Evolutionary conservation across 495 filamentous ascomycete genomes (phyloP), one percentile per base, ranked within the genome.

Genomic region (Daldinia vernicosa): DNA sequence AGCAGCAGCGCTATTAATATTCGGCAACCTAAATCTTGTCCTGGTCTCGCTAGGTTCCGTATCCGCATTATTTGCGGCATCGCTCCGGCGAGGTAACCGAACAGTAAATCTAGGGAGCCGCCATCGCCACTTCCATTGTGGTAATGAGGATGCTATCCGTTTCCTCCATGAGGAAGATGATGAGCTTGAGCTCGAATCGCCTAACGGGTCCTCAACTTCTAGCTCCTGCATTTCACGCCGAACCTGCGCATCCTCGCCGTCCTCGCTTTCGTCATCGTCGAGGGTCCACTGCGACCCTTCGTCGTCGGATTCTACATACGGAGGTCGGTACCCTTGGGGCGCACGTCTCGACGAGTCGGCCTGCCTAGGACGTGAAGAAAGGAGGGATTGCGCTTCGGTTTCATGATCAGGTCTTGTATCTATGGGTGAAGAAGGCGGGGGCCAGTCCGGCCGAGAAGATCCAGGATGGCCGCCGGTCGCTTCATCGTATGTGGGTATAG

Each of bases 401-500:
- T 81, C 79, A 51, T 74, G 67, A 26, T 77, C 75, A 51, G 75
- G 74, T 47, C 75, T 61, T 30, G 68, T 70, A 64, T 79, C 81
- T 63, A 79, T 71, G 11, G 71, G 74, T 22, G 76, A 75, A 9
- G 60, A 43, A 55, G 75, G 67, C 3, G 75, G 74, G 2, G 78
- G 80, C 58, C 80, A 81, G 63, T 72, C 64, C 4, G 76, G 72
- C 22, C 71, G 43, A 27, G 71, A 71, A 60, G 74, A 78, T 74
- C 74, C 81, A 74, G 67, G 76, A 51, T 66, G 74, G 84, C 86
- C 63, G 81, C 80, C 78, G 60, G 81, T 89, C 60, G 95, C 94
- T 83, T 99, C 95, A 79, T 98, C 95, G 85, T 99, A 99, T 40
- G 91, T 89, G 8, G 95, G 95, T 80, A 98, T 97, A 19, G 95